Conservation (phyloP, 495 filamentous ascomycete genomes). For the Viridothelium virens region DNA sequence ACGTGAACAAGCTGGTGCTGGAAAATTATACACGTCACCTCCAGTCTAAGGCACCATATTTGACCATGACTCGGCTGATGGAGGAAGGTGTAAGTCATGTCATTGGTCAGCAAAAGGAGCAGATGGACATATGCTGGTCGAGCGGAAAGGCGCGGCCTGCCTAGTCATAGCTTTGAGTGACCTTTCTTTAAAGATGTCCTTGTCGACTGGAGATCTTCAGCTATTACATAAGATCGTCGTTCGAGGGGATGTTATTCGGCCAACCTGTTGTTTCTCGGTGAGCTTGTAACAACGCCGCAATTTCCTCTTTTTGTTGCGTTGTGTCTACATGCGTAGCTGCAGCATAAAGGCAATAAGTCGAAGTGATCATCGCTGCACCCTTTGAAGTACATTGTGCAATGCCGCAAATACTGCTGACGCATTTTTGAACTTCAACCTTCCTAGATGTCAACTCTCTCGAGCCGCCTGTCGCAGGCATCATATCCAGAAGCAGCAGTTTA, state of each 20-base stretch:
- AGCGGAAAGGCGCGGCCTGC: not conserved
- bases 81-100: slow-evolving; percentile 24
- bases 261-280: slow-evolving; percentile 13
- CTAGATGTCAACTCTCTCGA: slow-evolving; percentile 8
- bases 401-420: slow-evolving; percentile 2
- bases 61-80: slow-evolving; percentile 25
- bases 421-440: not conserved
- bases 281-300: not conserved
- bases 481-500: slow-evolving; percentile 8
- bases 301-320: slow-evolving; percentile 2
- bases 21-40: slow-evolving; percentile 23
- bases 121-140: slow-evolving; percentile 21
- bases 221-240: not conserved
- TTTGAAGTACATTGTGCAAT: slow-evolving; percentile 13
- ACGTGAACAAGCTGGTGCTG: slow-evolving; percentile 30
- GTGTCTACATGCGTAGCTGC: slow-evolving; percentile 10
- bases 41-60: slow-evolving; percentile 19
- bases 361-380: slow-evolving; percentile 7
- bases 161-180: not conserved
- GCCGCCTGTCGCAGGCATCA: slow-evolving; percentile 11
- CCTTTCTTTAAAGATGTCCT: not conserved
- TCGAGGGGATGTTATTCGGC: slow-evolving; percentile 3
- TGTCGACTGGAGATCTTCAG: not conserved
- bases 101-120: slow-evolving; percentile 20
- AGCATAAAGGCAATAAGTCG: slow-evolving; percentile 14